A percentile compares a stretch with the other conserved stretches of the same genome.
These are phyloP conservation scores for Pythium volutum DNA, from an alignment of 352 stramenopile genomes.

Conservation along the genomic window DNA sequence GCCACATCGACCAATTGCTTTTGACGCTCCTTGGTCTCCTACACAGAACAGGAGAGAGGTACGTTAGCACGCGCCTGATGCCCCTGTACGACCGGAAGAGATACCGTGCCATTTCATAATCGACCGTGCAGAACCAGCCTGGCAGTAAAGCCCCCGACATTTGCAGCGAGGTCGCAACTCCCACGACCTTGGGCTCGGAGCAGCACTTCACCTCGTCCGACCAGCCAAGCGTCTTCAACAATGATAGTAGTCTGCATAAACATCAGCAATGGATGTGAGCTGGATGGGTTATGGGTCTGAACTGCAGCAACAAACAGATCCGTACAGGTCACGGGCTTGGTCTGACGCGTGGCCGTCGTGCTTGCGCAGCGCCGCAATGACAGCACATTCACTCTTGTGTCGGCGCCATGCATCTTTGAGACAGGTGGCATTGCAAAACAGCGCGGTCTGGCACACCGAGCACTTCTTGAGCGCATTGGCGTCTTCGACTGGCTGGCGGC, in stretches of 20 bases:
- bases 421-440: slow-evolving; percentile 67
- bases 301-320: neutral
- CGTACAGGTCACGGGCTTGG: neutral
- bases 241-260: slow-evolving; percentile 28
- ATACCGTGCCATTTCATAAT: slow-evolving; percentile 47
- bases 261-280: neutral
- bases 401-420: slow-evolving; percentile 50
- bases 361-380: slow-evolving; percentile 56
- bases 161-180: slow-evolving; percentile 52
- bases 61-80: neutral
- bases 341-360: slow-evolving; percentile 3
- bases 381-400: slow-evolving; percentile 59
- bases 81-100: neutral
- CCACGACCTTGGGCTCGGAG: slow-evolving; percentile 35
- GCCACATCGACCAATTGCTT: slow-evolving; percentile 46
- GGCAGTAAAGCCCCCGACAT: slow-evolving; percentile 40
- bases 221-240: slow-evolving; percentile 44
- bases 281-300: neutral
- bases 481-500: slow-evolving; percentile 45
- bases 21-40: slow-evolving; percentile 45
- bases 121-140: slow-evolving; percentile 64
- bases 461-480: slow-evolving; percentile 56
- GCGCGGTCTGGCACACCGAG: slow-evolving; percentile 47
- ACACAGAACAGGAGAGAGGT: neutral
- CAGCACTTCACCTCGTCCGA: slow-evolving; percentile 35